Evolutionary conservation across 2,329 filamentous ascomycete species (phyloP), one percentile per base, ranked within the genome.

Genomic region (Amphichorda felina): DNA sequence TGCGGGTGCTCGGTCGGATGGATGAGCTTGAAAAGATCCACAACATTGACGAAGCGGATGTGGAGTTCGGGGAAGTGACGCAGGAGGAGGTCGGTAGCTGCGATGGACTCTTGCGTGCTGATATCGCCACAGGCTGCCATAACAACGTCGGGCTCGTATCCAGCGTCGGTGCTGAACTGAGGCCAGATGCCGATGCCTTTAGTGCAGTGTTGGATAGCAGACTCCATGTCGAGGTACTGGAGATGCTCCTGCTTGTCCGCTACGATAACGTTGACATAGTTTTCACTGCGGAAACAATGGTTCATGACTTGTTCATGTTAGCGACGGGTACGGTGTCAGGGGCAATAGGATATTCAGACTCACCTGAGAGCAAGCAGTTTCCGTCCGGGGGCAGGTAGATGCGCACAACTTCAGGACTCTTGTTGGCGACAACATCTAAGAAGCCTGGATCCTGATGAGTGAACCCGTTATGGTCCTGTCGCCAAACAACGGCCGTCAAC

Each of bases 401-500:
- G 37, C 82, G 78, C 13, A 85, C 81, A 4, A 87, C 79, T 45
- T 86, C 79, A 7, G 82, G 82, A 43, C 73, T 80, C 63, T 87
- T 87, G 63, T 88, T 87, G 45, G 75, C 77, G 3, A 88, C 72
- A 0, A 87, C 78, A 43, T 86, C 81, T 10, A 88, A 69, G 68
- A 88, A 88, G 27, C 81, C 81, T 0, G 82, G 82, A 43, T 86
- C 81, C 53, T 87, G 82, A 51, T 87, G 82, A 0, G 80, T 86
- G 60, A 88, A 88, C 25, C 82, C 82, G 48, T 87, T 88, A 64
- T 87, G 82, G 44, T 87, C 82, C 61, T 87, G 82, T 47, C 82
- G 66, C 82, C 82, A 87, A 39, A 87, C 81, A 7, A 83, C 82
- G 2, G 79, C 75, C 1, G 82, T 87, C 36, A 87, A 67, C 11